Evolutionary conservation across 129 eudicot species (phyloP).

Genomic region (Pulicaria dysenterica): DNA sequence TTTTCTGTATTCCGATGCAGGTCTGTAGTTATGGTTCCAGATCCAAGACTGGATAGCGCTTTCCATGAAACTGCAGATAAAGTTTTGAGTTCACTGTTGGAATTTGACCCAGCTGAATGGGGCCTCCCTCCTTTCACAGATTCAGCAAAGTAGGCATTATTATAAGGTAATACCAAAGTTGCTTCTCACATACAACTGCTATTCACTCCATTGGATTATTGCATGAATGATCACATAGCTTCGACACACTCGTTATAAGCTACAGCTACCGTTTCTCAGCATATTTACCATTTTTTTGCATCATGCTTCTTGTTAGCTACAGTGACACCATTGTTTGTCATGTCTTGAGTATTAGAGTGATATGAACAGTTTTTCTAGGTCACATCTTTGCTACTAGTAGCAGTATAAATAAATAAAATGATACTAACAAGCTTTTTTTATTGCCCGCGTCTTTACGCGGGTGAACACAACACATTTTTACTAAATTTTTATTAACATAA

Average conservation of each 20-base stretch:
- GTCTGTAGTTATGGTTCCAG: conserved; percentile 94
- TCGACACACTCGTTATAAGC: background rate
- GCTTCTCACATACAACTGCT: background rate
- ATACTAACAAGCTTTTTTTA: too few species aligned
- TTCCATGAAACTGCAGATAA: conserved; percentile 69
- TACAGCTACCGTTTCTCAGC: too few species aligned
- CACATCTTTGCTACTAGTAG: too few species aligned
- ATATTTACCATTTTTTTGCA: too few species aligned
- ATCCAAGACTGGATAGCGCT: conserved; percentile 88
- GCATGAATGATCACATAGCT: conserved; percentile 19
- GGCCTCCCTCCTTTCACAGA: conserved; percentile 75
- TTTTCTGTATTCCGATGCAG: conserved; percentile 36
- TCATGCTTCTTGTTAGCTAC: background rate
- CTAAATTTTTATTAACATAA: too few species aligned
- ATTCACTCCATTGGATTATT: conserved; percentile 1
- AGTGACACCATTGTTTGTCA: background rate
- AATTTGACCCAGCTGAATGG: conserved; percentile 84
- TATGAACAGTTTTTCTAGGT: too few species aligned
- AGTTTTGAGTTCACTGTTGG: conserved; percentile 74
- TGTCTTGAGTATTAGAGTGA: too few species aligned
- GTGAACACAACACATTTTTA: too few species aligned
- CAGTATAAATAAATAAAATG: too few species aligned
- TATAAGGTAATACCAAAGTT: background rate
- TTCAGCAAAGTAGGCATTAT: conserved; percentile 22
- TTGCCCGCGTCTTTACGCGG: too few species aligned